Evolutionary conservation across 495 filamentous ascomycete species (phyloP).

Genomic region (Penicillium maclennaniae): DNA sequence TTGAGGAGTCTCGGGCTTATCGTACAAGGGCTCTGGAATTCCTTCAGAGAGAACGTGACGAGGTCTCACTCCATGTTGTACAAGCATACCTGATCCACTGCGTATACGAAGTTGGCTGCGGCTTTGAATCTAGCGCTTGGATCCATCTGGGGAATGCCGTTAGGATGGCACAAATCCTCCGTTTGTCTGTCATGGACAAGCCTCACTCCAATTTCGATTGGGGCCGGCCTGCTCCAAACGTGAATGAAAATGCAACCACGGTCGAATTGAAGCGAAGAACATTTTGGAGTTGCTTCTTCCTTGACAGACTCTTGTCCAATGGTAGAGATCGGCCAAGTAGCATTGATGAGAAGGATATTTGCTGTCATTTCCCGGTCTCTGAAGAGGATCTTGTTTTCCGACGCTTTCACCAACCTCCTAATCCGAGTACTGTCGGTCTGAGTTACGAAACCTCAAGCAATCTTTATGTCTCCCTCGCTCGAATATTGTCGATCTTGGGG

Average conservation of each 20-base stretch:
- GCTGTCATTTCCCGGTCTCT: not conserved
- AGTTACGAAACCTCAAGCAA: not conserved
- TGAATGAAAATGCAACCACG: not conserved
- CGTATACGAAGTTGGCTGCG: constrained; percentile 1
- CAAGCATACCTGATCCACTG: constrained; percentile 1
- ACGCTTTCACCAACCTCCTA: not conserved
- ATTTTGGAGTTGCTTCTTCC: constrained; percentile 3
- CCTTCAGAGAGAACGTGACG: not conserved
- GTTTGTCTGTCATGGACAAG: not conserved
- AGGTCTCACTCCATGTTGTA: not conserved
- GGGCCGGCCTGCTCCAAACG: not conserved
- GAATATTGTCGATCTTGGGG: not conserved
- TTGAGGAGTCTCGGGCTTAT: not conserved
- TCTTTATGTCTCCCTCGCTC: not conserved
- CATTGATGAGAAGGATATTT: constrained; percentile 1
- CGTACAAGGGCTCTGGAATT: not conserved
- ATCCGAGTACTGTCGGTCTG: not conserved
- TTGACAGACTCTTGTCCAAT: not conserved
- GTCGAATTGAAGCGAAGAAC: not conserved
- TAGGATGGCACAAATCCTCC: constrained; percentile 1
- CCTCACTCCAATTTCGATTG: not conserved
- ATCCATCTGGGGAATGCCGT: constrained; percentile 1
- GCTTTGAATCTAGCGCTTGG: constrained; percentile 1
- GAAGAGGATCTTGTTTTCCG: constrained; percentile 2
- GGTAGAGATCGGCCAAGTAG: constrained; percentile 1